These are phyloP conservation scores for Eragrostis curvula DNA, from an alignment of 176 grass and related monocot genomes.

Conservation along the genomic window DNA sequence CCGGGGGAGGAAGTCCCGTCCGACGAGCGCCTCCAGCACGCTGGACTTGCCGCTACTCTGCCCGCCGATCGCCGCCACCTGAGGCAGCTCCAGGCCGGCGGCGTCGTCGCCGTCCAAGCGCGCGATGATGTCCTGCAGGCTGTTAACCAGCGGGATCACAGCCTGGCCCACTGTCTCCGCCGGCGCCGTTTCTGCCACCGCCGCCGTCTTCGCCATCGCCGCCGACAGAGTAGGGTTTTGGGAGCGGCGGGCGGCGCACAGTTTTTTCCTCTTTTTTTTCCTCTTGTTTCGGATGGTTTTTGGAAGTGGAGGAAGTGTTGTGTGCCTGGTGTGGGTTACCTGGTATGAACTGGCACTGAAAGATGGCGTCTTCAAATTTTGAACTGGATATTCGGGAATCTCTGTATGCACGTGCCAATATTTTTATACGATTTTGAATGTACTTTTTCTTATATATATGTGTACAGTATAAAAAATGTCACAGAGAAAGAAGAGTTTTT, in stretches of 20 bases:
- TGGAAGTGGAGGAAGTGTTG: not conserved
- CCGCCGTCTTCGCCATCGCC: slow-evolving; percentile 42
- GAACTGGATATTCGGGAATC: not conserved
- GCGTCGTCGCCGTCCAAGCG: slow-evolving; percentile 63
- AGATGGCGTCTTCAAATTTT: not conserved
- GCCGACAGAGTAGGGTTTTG: slow-evolving; percentile 49
- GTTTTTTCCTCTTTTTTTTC: not conserved
- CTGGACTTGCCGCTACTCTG: slow-evolving; percentile 99
- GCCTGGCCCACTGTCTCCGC: slow-evolving; percentile 50
- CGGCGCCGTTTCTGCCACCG: slow-evolving; percentile 34
- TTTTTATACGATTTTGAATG: not conserved
- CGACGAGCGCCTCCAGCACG: slow-evolving; percentile 88
- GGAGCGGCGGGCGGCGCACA: not conserved
- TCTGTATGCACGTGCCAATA: not conserved
- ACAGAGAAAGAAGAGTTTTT: too few species aligned
- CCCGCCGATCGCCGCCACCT: slow-evolving; percentile 81
- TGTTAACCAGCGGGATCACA: slow-evolving; percentile 74
- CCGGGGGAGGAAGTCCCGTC: slow-evolving; percentile 86
- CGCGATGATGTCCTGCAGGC: slow-evolving; percentile 74
- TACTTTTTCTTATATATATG: not conserved
- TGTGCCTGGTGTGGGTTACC: slow-evolving; percentile 25
- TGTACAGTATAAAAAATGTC: too few species aligned
- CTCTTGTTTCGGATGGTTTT: not conserved
- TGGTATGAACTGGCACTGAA: not conserved
- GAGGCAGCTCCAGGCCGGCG: slow-evolving; percentile 68